Percentiles rank a stretch among this genome's conserved stretches.
phyloP scores from a whole-genome alignment of 306 rosid genomes.

The Cicer yamashitae region DNA sequence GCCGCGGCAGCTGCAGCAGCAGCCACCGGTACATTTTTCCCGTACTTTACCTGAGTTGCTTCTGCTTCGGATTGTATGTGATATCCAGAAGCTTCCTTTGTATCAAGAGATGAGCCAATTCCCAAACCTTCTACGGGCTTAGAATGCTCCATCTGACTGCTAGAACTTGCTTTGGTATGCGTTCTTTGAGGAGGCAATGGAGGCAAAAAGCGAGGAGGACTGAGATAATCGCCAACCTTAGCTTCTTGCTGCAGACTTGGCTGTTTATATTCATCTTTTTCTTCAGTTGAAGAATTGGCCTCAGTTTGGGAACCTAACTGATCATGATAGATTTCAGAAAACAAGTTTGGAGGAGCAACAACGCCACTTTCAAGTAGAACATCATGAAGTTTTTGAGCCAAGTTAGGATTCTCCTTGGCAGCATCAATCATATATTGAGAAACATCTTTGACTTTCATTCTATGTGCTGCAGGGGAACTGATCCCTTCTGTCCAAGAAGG shows the following conservation, averaged over 20 bases:
- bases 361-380: conserved; percentile 96
- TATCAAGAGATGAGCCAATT: conserved; percentile 55
- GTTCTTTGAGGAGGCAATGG: conserved; percentile 67
- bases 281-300: conserved; percentile 52
- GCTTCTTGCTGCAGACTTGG: conserved; percentile 49
- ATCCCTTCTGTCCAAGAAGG: conserved; percentile 99
- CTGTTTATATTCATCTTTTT: conserved; percentile 55
- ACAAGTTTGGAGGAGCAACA: conserved; percentile 90
- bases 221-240: conserved; percentile 46
- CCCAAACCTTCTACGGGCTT: conserved; percentile 72
- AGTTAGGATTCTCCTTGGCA: conserved; percentile 90
- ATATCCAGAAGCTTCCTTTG: conserved; percentile 59
- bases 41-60: conserved; percentile 62
- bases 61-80: conserved; percentile 56
- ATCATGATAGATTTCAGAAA: conserved; percentile 74
- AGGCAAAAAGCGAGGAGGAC: conserved; percentile 66
- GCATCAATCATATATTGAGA: conserved; percentile 98
- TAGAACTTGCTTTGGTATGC: conserved; percentile 63
- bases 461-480: conserved; percentile 86
- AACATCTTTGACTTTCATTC: conserved; percentile 93
- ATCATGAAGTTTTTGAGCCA: conserved; percentile 96
- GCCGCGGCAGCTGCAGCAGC: conserved; percentile 98
- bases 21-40: conserved; percentile 87
- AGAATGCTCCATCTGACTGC: conserved; percentile 57
- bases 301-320: conserved; percentile 60